Base-by-base conservation (phyloP, 345 rosid genomes). In the Sisymbrium altissimum region DNA sequence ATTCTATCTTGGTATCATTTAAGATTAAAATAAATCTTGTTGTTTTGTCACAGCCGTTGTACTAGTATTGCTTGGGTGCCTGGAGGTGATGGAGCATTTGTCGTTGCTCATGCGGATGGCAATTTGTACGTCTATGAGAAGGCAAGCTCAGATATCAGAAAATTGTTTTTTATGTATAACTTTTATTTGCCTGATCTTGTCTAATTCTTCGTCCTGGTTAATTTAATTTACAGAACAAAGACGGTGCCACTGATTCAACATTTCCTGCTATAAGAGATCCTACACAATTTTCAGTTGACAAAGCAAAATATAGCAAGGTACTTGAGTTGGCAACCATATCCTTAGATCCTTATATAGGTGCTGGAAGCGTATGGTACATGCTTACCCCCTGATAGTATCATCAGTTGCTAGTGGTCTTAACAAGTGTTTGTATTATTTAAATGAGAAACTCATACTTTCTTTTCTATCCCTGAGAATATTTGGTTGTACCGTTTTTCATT, bases 91-190 rank as follows among this genome's bases (percentile, higher is more conserved):
- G 98, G 99, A 66, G 61, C 91, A 74, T 96, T 96, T 77, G 85
- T 87, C 71, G 98, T 92, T 80, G 98, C 97, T 76, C 99, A 96
- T 79, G 85, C 95, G 25, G 99, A 96, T 89, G 99, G 99, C 41
- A 96, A 90, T 79, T 79, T 92, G 78, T 96, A 85, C 18, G 92
- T 89, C 71, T 96, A 90, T 79, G 99, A 96, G 70, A 96, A 96
- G 98, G 99, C 86, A 87, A 87, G 96, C 81, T 72, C 76, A 25
- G 25, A 75, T 68, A 23, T 15, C 48, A n/a, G 55, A 56, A 39
- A 39, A 50, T 7, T 12, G 35, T 48, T 70, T 66, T 15, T 45
- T 58, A 66, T 2, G 19, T n/a, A 13, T 74, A 62, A 58, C 53
- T 66, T 59, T 35, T 8, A 32, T 52, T 50, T 53, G 17, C 30